These are phyloP conservation scores for Jackrogersella minutella DNA, from an alignment of 495 filamentous ascomycete genomes.

Conservation along the genomic window DNA sequence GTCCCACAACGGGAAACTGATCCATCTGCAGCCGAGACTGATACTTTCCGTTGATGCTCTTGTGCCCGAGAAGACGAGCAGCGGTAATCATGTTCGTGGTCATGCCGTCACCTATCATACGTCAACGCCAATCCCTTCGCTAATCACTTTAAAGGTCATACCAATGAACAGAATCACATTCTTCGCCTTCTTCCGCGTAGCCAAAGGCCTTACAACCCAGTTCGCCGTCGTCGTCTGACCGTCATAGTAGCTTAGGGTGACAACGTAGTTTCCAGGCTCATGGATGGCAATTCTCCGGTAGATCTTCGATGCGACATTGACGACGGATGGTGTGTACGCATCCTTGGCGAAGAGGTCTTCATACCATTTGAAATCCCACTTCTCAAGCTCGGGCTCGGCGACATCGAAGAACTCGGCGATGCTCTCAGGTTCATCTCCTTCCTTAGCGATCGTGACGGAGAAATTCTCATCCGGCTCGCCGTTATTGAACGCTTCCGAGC, in stretches of 20 bases:
- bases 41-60: conserved; percentile 77
- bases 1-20: conserved; percentile 74
- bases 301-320: conserved; percentile 74
- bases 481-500: conserved; percentile 69
- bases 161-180: conserved; percentile 81
- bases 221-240: conserved; percentile 68
- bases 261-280: conserved; percentile 74
- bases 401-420: conserved; percentile 68
- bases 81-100: conserved; percentile 79
- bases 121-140: not conserved
- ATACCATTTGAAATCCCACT: conserved; percentile 75
- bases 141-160: not conserved
- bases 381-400: conserved; percentile 68
- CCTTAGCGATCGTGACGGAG: conserved; percentile 71
- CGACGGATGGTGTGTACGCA: conserved; percentile 66
- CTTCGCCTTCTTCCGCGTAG: conserved; percentile 71
- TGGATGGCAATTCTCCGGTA: conserved; percentile 73
- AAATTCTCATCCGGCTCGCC: conserved; percentile 70
- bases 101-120: conserved; percentile 69
- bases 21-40: conserved; percentile 72
- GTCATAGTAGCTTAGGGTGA: conserved; percentile 73
- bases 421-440: conserved; percentile 53
- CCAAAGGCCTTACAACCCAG: conserved; percentile 74
- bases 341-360: conserved; percentile 78
- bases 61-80: conserved; percentile 76